Evolutionary conservation across 2,329 filamentous ascomycete species (phyloP), one percentile per base, ranked within the genome.

Genomic region (Fusarium sp.): DNA sequence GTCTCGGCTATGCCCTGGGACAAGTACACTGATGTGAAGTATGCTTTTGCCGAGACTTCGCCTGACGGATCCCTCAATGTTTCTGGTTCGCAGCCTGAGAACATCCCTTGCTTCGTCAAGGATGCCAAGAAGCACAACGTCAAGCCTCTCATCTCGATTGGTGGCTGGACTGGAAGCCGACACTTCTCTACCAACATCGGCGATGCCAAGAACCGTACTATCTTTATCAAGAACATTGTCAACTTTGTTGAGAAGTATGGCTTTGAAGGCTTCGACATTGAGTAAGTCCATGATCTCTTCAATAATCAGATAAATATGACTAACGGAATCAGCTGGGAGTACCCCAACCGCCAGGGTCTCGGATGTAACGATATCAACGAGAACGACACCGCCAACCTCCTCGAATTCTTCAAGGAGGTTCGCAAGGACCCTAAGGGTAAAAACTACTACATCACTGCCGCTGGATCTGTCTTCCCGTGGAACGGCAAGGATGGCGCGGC

Each of bases 11-110:
- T 75, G 62, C 55, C 63, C 27, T 75, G 73, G 73, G 31, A 63
- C 21, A 75, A 76, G 60, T 75, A 41, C 16, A 75, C 73, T 21
- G 73, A 75, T 16, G 73, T 37, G 7, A 75, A 75, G 29, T 75
- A 73, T n/a, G 66, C 73, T 0, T 75, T 75, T n/a, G 73, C 73
- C 15, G 73, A 75, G 59, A 76, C 73, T 11, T 4, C 48, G 9
- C 38, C 60, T 7, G 60, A 75, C 9, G 71, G 72, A 46, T 41
- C 58, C 1, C 60, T 75, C 5, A 51, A 75, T n/a, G 19, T 76
- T 7, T 76, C 71, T 3, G 4, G 3, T 0, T 62, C 73, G 1
- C 60, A 67, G 16, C 73, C 73, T 1, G 65, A 74, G 15, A 39
- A 74, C 7, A 44, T 75, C 0, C 39, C 62, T 7, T 33, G 55